Conservation (phyloP, 176 grass and related monocot species). For the Oryza glumipatula region DNA sequence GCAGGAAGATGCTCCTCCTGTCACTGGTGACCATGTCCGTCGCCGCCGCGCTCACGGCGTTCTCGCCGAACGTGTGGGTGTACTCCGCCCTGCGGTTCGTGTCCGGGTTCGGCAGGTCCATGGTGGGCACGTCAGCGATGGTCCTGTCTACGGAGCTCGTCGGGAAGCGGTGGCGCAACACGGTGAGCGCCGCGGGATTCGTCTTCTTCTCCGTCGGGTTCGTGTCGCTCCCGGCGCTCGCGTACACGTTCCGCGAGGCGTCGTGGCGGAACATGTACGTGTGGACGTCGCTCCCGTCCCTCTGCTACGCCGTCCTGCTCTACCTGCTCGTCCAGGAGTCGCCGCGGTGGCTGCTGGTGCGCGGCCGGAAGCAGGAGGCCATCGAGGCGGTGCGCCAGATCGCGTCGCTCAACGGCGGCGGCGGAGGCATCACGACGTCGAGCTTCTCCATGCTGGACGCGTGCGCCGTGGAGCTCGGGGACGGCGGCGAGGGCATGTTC, state of each 20-base stretch:
- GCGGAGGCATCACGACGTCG: constrained; percentile 40
- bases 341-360: constrained; percentile 91
- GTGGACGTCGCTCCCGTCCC: constrained; percentile 64
- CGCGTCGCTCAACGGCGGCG: constrained; percentile 43
- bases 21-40: constrained; percentile 65
- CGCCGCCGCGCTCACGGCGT: constrained; percentile 55
- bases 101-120: constrained; percentile 68
- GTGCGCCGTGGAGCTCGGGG: constrained; percentile 20
- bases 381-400: constrained; percentile 65
- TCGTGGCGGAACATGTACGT: constrained; percentile 80
- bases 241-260: constrained; percentile 48
- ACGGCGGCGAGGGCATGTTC: constrained; percentile 28
- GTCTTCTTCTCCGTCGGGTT: constrained; percentile 79
- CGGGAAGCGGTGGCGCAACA: constrained; percentile 74
- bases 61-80: constrained; percentile 78
- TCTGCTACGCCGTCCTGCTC: constrained; percentile 64
- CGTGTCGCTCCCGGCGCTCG: constrained; percentile 76
- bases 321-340: constrained; percentile 67
- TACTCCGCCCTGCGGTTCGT: constrained; percentile 72
- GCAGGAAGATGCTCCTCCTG: constrained; percentile 69
- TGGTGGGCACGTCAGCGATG: constrained; percentile 57
- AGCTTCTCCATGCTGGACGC: constrained; percentile 83
- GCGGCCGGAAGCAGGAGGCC: constrained; percentile 73
- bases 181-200: constrained; percentile 63
- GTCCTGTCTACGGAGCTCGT: constrained; percentile 73